Conservation (phyloP, 306 rosid genomes). For the Geum urbanum region DNA sequence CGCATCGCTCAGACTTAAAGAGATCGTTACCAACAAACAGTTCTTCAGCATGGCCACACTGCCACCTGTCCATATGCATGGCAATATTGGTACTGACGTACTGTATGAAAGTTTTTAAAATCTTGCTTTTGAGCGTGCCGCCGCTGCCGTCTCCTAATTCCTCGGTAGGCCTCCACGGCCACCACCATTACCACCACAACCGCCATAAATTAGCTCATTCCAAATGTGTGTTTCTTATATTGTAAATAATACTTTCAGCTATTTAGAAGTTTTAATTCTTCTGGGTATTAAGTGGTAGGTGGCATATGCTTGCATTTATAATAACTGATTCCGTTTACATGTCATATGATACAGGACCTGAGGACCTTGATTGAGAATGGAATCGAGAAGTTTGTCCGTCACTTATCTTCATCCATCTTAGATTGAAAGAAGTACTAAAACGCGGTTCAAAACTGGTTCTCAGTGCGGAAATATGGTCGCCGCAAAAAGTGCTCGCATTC, state of each 20-base stretch:
- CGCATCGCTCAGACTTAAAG: too few relatives aligned
- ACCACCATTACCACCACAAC: conserved; percentile 18
- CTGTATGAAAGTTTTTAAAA: too few relatives aligned
- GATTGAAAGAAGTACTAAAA: conserved; percentile 22
- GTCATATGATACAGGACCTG: conserved; percentile 62
- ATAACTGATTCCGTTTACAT: conserved; percentile 20
- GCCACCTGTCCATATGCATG: too few relatives aligned
- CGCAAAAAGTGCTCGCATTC: conserved; percentile 32
- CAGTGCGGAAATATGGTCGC: conserved; percentile 30
- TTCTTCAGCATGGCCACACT: too few relatives aligned
- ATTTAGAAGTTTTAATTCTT: background rate
- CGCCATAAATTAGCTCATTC: background rate
- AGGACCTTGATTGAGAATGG: conserved; percentile 60
- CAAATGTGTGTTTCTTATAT: background rate
- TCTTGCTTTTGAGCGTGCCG: too few relatives aligned
- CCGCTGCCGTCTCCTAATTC: conserved; percentile 32
- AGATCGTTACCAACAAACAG: too few relatives aligned
- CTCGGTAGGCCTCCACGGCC: conserved; percentile 18
- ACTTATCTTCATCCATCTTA: conserved; percentile 15
- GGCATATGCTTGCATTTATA: conserved; percentile 9
- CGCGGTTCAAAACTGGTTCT: conserved; percentile 29
- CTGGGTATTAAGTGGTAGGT: background rate
- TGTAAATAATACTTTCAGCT: background rate
- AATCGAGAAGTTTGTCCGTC: conserved; percentile 24
- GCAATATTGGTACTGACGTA: too few relatives aligned